Base-by-base conservation (phyloP, 495 filamentous ascomycete genomes). In the Penicillium paxilli region DNA sequence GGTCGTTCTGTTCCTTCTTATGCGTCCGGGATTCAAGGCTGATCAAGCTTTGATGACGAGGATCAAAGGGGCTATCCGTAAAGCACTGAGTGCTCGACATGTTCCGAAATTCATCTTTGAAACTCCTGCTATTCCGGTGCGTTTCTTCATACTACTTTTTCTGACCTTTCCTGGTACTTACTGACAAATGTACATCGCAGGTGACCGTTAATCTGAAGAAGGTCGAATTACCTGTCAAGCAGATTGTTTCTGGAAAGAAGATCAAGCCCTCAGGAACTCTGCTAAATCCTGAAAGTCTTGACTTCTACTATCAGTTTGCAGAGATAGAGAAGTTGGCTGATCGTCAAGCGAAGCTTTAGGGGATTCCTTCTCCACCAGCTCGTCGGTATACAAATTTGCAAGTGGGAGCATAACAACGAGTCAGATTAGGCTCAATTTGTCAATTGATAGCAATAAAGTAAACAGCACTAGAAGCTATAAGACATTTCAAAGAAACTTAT, bases 271-370 rank as follows among this genome's bases (percentile, higher is more conserved):
- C 83, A 47, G 87, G 86, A 11, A 91, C 89, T 14, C 66, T 92
- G 57, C 75, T 87, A 14, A 92, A 92, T 65, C 86, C 86, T 5
- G 69, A 88, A 68, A 83, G 83, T 54, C 63, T 92, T 40, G 76
- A 90, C n/a, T 91, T 77, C 60, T 92, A 90, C 66, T 90, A 92
- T 59, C 83, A 83, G 66, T 92, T 91, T 72, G 87, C 84, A 1
- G 84, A 87, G 66, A 81, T 89, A 1, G 88, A 92, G 66, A 81
- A 87, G 52, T 57, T 89, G 54, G 67, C 50, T 14, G 9, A 32
- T 6, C 38, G 46, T 5, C 19, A 51, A 26, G 54, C 54, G 4
- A 56, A 56, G 42, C 33, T 55, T 5, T 52, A 19, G n/a, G 1
- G 30, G n/a, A 0, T 32, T 14, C 1, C 28, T 32, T 32, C 30